Evolutionary conservation across 1,139 yeast species (phyloP).

Genomic region (Taphrina sp.): DNA sequence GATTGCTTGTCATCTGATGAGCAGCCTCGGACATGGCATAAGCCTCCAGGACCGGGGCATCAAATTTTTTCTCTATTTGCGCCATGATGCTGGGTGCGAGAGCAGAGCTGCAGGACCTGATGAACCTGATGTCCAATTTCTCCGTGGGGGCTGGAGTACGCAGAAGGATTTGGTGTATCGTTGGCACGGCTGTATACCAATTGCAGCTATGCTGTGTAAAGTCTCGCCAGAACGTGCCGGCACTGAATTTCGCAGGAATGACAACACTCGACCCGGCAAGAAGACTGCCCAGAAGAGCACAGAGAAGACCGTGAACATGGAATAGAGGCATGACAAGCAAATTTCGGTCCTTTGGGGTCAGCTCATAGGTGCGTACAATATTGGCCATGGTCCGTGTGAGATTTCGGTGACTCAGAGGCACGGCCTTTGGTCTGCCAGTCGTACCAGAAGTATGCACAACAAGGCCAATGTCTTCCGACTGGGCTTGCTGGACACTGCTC

Average conservation of each 20-base stretch:
- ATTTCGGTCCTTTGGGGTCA: conserved; percentile 52
- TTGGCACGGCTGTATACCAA: conserved; percentile 75
- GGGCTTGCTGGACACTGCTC: conserved; percentile 48
- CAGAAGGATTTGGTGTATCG: conserved; percentile 63
- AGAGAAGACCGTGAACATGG: conserved; percentile 69
- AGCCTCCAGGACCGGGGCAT: conserved; percentile 68
- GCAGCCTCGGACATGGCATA: conserved; percentile 77
- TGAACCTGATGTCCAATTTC: conserved; percentile 57
- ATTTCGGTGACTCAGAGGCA: conserved; percentile 62
- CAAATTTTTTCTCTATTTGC: conserved; percentile 54
- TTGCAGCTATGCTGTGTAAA: conserved; percentile 52
- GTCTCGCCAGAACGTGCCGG: conserved; percentile 58
- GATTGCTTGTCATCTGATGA: conserved; percentile 70
- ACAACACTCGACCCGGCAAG: conserved; percentile 61
- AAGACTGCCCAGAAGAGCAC: conserved; percentile 60
- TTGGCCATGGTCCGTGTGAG: conserved; percentile 58
- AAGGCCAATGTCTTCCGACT: conserved; percentile 56
- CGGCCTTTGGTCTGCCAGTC: conserved; percentile 67
- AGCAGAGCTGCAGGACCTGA: conserved; percentile 66
- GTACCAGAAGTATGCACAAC: conserved; percentile 70
- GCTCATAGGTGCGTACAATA: conserved; percentile 56
- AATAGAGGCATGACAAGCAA: conserved; percentile 70
- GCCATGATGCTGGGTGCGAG: conserved; percentile 62
- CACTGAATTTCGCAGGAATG: conserved; percentile 59
- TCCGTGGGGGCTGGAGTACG: conserved; percentile 53